Conservation (phyloP, 768 basidiomycete genomes). For the Cantharellus cinnabarinus region DNA sequence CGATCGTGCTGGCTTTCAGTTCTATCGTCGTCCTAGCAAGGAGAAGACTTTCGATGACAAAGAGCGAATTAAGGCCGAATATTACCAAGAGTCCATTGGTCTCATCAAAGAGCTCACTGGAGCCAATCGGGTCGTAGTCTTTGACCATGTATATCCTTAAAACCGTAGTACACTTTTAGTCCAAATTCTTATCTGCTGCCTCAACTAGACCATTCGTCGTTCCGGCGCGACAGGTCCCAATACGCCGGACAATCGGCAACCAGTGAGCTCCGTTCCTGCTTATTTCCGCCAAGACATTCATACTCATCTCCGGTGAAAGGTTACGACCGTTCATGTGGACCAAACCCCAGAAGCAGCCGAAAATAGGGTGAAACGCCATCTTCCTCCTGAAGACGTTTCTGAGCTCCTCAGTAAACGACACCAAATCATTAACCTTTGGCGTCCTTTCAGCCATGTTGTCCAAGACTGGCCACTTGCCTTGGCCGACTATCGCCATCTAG, state of each 20-base stretch:
- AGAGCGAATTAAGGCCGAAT: conserved; percentile 30
- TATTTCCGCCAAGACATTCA: too few relatives aligned
- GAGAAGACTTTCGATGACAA: conserved; percentile 29
- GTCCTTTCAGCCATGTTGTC: conserved; percentile 27
- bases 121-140: conserved; percentile 37
- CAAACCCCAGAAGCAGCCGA: conserved; percentile 6
- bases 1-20: conserved; percentile 28
- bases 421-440: conserved; percentile 32
- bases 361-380: conserved; percentile 2
- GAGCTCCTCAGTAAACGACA: neutral
- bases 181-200: neutral
- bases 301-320: too few relatives aligned
- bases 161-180: too few relatives aligned
- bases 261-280: too few relatives aligned
- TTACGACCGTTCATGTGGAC: too few relatives aligned
- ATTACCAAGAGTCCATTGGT: conserved; percentile 40
- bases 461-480: conserved; percentile 30
- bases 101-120: conserved; percentile 39
- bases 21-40: conserved; percentile 16
- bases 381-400: conserved; percentile 2
- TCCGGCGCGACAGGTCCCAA: too few relatives aligned
- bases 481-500: conserved; percentile 27
- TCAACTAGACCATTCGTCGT: neutral
- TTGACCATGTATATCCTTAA: conserved; percentile 27
- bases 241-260: too few relatives aligned